Conservation (phyloP, 352 stramenopile genomes). For the Globisporangium barbulae region DNA sequence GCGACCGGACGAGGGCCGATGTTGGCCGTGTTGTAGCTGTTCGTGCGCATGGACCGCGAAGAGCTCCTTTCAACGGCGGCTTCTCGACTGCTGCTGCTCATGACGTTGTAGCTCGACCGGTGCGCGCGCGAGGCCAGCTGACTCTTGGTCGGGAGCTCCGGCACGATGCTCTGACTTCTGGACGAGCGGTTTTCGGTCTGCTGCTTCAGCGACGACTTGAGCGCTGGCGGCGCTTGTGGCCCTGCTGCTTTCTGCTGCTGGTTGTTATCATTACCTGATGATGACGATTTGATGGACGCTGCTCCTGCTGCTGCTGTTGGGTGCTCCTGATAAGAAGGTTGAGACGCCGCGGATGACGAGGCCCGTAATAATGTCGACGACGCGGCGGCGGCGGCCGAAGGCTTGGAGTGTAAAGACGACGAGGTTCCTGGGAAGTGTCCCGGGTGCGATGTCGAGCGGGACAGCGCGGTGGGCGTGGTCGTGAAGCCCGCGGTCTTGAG, state of each 20-base stretch:
- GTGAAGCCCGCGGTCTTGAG: slow-evolving; percentile 6
- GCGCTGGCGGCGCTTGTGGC: not conserved
- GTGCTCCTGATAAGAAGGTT: not conserved
- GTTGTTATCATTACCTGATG: not conserved
- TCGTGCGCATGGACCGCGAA: slow-evolving; percentile 1
- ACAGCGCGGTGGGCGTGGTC: slow-evolving; percentile 13
- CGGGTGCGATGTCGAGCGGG: slow-evolving; percentile 16
- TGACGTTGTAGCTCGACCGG: slow-evolving; percentile 13
- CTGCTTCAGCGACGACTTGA: slow-evolving; percentile 14
- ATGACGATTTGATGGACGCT: not conserved
- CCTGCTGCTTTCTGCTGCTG: not conserved
- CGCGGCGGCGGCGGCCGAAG: not conserved
- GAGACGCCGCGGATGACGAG: not conserved
- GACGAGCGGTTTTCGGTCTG: not conserved
- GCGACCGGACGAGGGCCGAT: not conserved
- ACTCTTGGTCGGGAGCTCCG: slow-evolving; percentile 14
- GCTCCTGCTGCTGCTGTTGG: not conserved
- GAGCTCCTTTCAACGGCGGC: not conserved
- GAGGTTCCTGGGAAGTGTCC: slow-evolving; percentile 4
- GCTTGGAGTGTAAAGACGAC: slow-evolving; percentile 1
- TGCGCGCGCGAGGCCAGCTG: slow-evolving; percentile 6
- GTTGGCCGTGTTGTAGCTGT: slow-evolving; percentile 15
- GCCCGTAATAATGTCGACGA: slow-evolving; percentile 6
- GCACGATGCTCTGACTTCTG: slow-evolving; percentile 18
- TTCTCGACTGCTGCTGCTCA: slow-evolving; percentile 10